Evolutionary conservation across 106 monocot genomes (phyloP).

Genomic region (Allium sativum): DNA sequence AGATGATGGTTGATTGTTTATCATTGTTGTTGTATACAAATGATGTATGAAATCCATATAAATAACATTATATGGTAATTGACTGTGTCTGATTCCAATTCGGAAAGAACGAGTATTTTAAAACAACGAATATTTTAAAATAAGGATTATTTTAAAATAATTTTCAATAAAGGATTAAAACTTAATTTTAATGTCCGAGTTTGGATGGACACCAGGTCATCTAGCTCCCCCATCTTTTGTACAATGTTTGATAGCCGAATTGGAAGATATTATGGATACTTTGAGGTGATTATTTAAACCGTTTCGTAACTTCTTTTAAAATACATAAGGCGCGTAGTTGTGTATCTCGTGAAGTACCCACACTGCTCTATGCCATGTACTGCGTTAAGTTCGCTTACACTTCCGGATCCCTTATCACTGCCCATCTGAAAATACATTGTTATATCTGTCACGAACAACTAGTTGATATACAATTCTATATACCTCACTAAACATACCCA

Average conservation of each 20-base stretch:
- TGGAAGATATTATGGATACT: slow-evolving; percentile 37
- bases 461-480: no score
- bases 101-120: no score
- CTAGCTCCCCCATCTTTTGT: slow-evolving; percentile 42
- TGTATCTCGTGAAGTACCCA: slow-evolving; percentile 53
- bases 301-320: slow-evolving; percentile 18
- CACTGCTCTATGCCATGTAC: slow-evolving; percentile 25
- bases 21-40: no score
- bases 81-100: no score
- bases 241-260: slow-evolving; percentile 32
- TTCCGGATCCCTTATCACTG: slow-evolving; percentile 42
- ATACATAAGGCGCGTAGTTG: slow-evolving; percentile 51
- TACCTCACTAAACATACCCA: neutral
- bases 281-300: neutral
- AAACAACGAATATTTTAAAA: no score
- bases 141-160: no score
- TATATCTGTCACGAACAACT: no score
- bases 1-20: no score
- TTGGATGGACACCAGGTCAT: slow-evolving; percentile 30
- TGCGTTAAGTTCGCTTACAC: slow-evolving; percentile 18
- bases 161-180: no score
- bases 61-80: no score
- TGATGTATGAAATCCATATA: no score
- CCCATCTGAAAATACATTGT: slow-evolving; percentile 38
- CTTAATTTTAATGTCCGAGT: no score